Percentiles rank a stretch among this genome's conserved stretches.
These are phyloP conservation scores for Dioszegia aurantiaca DNA, from an alignment of 768 basidiomycete species.

Conservation along the genomic window DNA sequence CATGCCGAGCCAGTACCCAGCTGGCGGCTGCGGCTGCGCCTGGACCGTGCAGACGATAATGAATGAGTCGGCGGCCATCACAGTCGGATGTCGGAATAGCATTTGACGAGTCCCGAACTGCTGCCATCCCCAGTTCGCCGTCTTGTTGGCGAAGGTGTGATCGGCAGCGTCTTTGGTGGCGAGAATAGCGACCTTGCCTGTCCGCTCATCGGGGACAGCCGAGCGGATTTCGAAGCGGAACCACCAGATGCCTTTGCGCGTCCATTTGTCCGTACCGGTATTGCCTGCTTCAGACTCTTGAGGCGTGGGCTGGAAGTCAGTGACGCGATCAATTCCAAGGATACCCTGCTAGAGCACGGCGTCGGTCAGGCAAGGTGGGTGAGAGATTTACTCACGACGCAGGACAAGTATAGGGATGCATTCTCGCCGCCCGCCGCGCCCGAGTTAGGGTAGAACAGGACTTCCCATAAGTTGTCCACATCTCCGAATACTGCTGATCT, in stretches of 20 bases:
- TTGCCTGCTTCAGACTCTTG: conserved; percentile 70
- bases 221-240: conserved; percentile 79
- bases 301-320: conserved; percentile 62
- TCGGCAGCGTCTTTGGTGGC: conserved; percentile 72
- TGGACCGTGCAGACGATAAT: conserved; percentile 75
- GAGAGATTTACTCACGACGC: conserved; percentile 61
- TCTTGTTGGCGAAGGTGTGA: conserved; percentile 74
- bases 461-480: conserved; percentile 56
- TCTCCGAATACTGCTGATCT: conserved; percentile 62
- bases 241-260: conserved; percentile 78
- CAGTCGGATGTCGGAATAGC: conserved; percentile 57
- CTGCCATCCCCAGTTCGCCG: conserved; percentile 86
- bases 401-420: conserved; percentile 75
- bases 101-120: conserved; percentile 72
- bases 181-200: conserved; percentile 25
- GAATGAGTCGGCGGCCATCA: conserved; percentile 63
- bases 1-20: conserved; percentile 48
- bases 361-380: neutral
- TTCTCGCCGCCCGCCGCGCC: conserved; percentile 62
- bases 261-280: conserved; percentile 73
- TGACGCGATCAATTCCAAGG: neutral
- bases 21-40: conserved; percentile 61
- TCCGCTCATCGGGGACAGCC: conserved; percentile 18
- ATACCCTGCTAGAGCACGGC: no score
- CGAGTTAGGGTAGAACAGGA: conserved; percentile 80